phyloP scores from a whole-genome alignment of 139 green algal species.

The Coelastrella sp. region DNA sequence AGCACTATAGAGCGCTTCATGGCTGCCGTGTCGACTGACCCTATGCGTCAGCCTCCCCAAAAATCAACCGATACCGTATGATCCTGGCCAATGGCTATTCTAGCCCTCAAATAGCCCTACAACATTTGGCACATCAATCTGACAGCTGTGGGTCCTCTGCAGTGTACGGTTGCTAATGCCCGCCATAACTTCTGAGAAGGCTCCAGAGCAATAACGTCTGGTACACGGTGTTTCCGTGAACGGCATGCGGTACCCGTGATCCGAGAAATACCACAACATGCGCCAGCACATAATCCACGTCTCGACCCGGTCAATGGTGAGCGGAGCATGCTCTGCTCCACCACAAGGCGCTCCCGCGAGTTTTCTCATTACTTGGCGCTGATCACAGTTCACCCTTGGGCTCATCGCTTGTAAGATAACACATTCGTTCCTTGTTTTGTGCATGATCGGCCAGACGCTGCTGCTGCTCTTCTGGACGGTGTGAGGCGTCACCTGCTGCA shows the following conservation, averaged over 20 bases:
- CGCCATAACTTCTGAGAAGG: neutral
- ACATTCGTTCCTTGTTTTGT: too few relatives aligned
- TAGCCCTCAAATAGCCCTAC: neutral
- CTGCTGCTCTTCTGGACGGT: too few relatives aligned
- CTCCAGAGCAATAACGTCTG: neutral
- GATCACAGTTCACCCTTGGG: too few relatives aligned
- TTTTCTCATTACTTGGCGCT: too few relatives aligned
- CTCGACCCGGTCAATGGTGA: too few relatives aligned
- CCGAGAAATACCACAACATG: too few relatives aligned
- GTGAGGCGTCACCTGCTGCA: too few relatives aligned
- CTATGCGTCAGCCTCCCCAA: neutral
- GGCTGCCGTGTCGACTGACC: neutral
- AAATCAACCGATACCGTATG: neutral
- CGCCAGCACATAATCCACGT: too few relatives aligned
- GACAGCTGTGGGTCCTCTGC: neutral
- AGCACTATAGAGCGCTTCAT: conserved; percentile 10
- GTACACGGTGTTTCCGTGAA: conserved; percentile 13
- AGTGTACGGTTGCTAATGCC: neutral
- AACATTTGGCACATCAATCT: neutral
- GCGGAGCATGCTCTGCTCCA: too few relatives aligned
- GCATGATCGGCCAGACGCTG: too few relatives aligned
- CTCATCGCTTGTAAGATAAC: too few relatives aligned
- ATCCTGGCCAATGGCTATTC: neutral
- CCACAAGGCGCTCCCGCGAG: too few relatives aligned
- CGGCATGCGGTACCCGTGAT: neutral